phyloP scores from a whole-genome alignment of 1,284 basidiomycete genomes.

The Trichosporon coremiiforme region DNA sequence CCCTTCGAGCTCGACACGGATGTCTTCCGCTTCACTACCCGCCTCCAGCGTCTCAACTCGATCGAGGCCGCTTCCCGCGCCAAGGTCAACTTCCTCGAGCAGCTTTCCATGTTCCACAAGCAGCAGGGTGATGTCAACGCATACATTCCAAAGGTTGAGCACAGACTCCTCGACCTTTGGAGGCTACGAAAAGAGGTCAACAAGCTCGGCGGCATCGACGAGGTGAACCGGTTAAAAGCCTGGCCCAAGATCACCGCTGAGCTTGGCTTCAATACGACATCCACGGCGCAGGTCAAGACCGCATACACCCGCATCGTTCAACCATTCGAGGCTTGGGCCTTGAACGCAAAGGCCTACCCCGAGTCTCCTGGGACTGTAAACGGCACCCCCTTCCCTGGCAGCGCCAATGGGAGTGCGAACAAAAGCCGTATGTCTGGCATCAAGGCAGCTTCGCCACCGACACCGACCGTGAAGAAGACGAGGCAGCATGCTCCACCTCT shows the following conservation, averaged over 20 bases:
- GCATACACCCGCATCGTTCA: slow-evolving; percentile 88
- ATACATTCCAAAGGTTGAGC: slow-evolving; percentile 87
- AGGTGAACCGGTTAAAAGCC: slow-evolving; percentile 70
- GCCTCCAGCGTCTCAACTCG: slow-evolving; percentile 91
- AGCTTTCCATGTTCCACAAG: slow-evolving; percentile 88
- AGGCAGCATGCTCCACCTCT: background rate
- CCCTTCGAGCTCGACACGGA: slow-evolving; percentile 95
- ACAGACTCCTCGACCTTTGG: slow-evolving; percentile 90
- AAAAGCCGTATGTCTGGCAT: slow-evolving; percentile 26
- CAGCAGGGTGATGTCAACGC: slow-evolving; percentile 85
- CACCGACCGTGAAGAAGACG: slow-evolving; percentile 5
- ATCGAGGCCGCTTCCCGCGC: slow-evolving; percentile 96
- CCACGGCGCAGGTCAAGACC: slow-evolving; percentile 73
- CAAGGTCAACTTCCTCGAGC: slow-evolving; percentile 95
- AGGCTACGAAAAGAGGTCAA: slow-evolving; percentile 87
- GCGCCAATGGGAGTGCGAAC: slow-evolving; percentile 32
- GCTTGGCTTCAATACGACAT: slow-evolving; percentile 67
- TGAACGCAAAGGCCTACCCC: slow-evolving; percentile 64
- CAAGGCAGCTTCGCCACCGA: background rate
- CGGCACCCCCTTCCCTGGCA: slow-evolving; percentile 14
- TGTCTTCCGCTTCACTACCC: slow-evolving; percentile 77
- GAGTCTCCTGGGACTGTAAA: slow-evolving; percentile 35
- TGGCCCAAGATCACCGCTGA: slow-evolving; percentile 83
- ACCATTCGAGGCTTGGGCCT: slow-evolving; percentile 89
- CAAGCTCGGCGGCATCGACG: slow-evolving; percentile 80